A percentile compares a stretch with the other conserved stretches of the same genome.
phyloP scores from a whole-genome alignment of 2,329 filamentous ascomycete genomes.

The Epichloe glyceriae region DNA sequence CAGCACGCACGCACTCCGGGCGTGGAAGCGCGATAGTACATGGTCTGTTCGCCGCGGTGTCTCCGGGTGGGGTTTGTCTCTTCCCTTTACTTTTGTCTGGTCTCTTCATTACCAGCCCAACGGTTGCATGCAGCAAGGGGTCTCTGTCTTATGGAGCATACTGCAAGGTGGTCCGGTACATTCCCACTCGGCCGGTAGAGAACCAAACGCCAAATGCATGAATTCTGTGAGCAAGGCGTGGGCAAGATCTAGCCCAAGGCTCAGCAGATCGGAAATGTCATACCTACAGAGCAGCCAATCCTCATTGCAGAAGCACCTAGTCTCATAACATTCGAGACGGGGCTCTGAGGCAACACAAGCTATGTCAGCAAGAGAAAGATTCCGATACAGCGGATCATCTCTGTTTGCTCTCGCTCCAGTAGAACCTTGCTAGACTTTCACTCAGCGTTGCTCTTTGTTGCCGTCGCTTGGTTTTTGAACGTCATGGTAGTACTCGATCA shows the following conservation, averaged over 20 bases:
- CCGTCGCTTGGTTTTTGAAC: neutral
- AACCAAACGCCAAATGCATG: neutral
- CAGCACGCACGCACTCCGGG: neutral
- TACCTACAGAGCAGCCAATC: neutral
- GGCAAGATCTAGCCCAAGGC: neutral
- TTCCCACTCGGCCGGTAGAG: constrained; percentile 5
- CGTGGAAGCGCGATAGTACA: neutral
- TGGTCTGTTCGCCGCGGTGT: constrained; percentile 6
- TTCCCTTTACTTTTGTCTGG: neutral
- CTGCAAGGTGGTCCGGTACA: neutral
- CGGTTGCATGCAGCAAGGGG: constrained; percentile 3
- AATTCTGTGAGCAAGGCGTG: neutral
- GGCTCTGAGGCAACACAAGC: constrained; percentile 2
- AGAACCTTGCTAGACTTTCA: neutral
- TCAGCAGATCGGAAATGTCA: neutral
- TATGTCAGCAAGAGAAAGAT: constrained; percentile 1
- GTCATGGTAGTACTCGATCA: neutral
- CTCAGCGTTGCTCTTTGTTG: neutral
- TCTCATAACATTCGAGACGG: neutral
- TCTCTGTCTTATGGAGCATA: neutral
- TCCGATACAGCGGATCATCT: neutral
- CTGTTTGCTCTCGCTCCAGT: neutral
- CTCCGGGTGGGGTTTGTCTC: neutral
- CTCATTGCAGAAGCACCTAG: neutral
- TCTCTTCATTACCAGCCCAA: neutral